Percentiles rank a stretch among this genome's conserved stretches.
phyloP scores from a whole-genome alignment of 495 filamentous ascomycete species.

The Cercophora sp. region DNA sequence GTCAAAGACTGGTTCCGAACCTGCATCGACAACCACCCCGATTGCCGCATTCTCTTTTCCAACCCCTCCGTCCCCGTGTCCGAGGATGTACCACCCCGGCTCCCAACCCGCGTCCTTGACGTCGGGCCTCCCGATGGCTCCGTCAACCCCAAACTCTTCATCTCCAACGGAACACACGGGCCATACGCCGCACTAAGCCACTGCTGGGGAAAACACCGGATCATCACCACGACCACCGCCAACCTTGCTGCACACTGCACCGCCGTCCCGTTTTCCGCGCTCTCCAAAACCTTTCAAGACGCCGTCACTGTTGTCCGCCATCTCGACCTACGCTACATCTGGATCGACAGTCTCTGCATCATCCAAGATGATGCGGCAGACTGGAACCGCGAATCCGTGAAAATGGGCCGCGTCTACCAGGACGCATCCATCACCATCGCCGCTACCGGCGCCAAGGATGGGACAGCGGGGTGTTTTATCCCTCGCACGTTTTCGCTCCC shows the following conservation, averaged over 20 bases:
- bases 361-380: constrained; percentile 30
- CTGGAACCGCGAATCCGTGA: constrained; percentile 25
- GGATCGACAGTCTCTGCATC: constrained; percentile 37
- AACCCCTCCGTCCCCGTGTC: background rate
- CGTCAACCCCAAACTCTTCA: background rate
- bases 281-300: constrained; percentile 14
- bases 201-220: constrained; percentile 14
- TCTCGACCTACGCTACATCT: constrained; percentile 28
- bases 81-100: background rate
- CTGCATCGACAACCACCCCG: background rate
- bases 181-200: constrained; percentile 6
- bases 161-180: accelerated
- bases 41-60: background rate
- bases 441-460: background rate
- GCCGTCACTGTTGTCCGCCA: constrained; percentile 3
- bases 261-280: background rate
- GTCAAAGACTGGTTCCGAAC: background rate
- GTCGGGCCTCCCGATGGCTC: background rate
- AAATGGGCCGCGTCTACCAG: constrained; percentile 28
- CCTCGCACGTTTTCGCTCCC: background rate
- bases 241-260: background rate
- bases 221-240: background rate
- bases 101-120: background rate
- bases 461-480: constrained; percentile 5
- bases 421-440: constrained; percentile 22